A percentile compares a stretch with the other conserved stretches of the same genome.
These are phyloP conservation scores for Aegilops longissima DNA, from an alignment of 176 grass and related monocot species.

Conservation along the genomic window DNA sequence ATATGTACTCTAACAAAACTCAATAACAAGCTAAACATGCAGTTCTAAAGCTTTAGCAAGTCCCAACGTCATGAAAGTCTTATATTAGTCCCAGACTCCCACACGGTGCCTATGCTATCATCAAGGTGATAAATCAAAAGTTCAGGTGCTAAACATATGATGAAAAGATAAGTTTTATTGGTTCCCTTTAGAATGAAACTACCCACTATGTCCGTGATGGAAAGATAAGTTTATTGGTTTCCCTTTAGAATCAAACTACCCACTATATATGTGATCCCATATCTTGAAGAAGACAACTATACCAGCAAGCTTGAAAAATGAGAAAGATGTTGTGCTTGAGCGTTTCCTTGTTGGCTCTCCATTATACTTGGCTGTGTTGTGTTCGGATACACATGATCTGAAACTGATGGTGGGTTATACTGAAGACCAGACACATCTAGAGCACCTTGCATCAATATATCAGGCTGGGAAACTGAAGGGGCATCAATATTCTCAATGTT, in stretches of 20 bases:
- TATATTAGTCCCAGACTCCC: background rate
- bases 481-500: constrained; percentile 58
- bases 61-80: background rate
- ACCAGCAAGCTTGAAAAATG: constrained; percentile 83
- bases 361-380: constrained; percentile 54
- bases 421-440: constrained; percentile 67
- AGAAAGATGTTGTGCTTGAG: constrained; percentile 67
- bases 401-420: constrained; percentile 72
- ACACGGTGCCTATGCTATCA: background rate
- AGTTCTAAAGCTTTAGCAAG: background rate
- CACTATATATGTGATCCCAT: constrained; percentile 2
- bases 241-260: background rate
- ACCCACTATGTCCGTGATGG: background rate
- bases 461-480: constrained; percentile 72
- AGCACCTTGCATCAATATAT: constrained; percentile 60
- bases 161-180: background rate
- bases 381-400: constrained; percentile 63
- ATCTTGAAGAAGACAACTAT: constrained; percentile 30
- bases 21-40: background rate
- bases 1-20: constrained; percentile 7
- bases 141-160: background rate
- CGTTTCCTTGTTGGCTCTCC: constrained; percentile 64
- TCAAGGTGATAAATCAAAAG: constrained; percentile 12
- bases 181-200: background rate
- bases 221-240: constrained; percentile 3